These are phyloP conservation scores for Suillus lakei DNA, from an alignment of 768 basidiomycete species.

Conservation along the genomic window DNA sequence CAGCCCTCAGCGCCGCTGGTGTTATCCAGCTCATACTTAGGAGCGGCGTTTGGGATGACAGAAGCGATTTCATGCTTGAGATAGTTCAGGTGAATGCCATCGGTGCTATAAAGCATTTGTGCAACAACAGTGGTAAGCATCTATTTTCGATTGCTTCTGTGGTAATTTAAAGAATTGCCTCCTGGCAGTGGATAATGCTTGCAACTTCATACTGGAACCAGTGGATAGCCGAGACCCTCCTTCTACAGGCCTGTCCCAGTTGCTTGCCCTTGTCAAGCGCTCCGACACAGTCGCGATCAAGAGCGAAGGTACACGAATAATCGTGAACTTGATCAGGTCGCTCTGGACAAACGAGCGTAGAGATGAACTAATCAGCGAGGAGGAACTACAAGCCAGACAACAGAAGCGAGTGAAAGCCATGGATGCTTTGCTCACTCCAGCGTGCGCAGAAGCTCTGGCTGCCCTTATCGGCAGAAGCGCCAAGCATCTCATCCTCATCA, in stretches of 20 bases:
- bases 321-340: constrained; percentile 85
- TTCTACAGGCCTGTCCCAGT: constrained; percentile 63
- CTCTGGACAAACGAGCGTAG: constrained; percentile 64
- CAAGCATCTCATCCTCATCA: constrained; percentile 84
- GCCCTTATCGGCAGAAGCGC: constrained; percentile 76
- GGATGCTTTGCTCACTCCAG: constrained; percentile 51
- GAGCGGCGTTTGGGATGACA: constrained; percentile 73
- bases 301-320: constrained; percentile 88
- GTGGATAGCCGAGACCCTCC: constrained; percentile 31
- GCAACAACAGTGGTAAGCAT: constrained; percentile 68
- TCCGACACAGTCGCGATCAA: constrained; percentile 83
- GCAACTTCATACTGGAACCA: constrained; percentile 54
- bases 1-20: constrained; percentile 60
- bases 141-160: constrained; percentile 38
- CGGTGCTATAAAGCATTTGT: constrained; percentile 88
- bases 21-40: constrained; percentile 64
- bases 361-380: constrained; percentile 31
- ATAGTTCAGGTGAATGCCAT: constrained; percentile 88
- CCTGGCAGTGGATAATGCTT: constrained; percentile 48
- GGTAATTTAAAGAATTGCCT: constrained; percentile 36
- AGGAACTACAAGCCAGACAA: constrained; percentile 45
- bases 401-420: constrained; percentile 59
- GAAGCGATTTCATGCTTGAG: constrained; percentile 79
- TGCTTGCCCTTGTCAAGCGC: constrained; percentile 76
- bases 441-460: constrained; percentile 65